phyloP scores from a whole-genome alignment of 2,329 filamentous ascomycete species.

The Colletotrichum cereale region DNA sequence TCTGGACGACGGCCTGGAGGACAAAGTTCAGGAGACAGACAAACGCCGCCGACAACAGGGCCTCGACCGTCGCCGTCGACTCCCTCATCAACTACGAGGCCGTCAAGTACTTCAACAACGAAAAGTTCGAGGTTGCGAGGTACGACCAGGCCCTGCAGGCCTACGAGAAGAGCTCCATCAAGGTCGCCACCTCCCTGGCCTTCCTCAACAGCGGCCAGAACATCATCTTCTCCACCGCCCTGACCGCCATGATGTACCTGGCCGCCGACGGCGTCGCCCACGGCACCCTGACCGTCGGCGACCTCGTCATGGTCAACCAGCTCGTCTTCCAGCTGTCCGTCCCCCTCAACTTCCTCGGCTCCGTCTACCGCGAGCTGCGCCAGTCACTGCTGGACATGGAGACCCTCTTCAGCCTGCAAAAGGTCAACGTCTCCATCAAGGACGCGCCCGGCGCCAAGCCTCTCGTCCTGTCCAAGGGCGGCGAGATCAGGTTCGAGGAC shows the following conservation, averaged over 20 bases:
- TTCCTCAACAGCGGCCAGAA: conserved; percentile 96
- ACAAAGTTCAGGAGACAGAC: conserved; percentile 96
- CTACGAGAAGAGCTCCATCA: conserved; percentile 96
- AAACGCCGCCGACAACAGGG: conserved; percentile 95
- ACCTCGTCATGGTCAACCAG: conserved; percentile 99
- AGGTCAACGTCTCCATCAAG: conserved; percentile 89
- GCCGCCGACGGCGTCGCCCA: conserved; percentile 89
- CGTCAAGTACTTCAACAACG: conserved; percentile 99
- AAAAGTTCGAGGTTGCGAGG: conserved; percentile 90
- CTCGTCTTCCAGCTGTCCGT: conserved; percentile 98
- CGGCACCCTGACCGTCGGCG: conserved; percentile 88
- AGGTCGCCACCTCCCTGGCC: conserved; percentile 92
- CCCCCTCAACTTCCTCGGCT: conserved; percentile 97
- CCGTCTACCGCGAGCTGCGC: conserved; percentile 93
- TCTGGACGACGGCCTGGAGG: conserved; percentile 95
- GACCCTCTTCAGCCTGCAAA: conserved; percentile 96
- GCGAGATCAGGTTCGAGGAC: conserved; percentile 94
- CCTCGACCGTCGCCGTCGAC: conserved; percentile 94
- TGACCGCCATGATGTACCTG: conserved; percentile 98
- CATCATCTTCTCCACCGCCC: conserved; percentile 92
- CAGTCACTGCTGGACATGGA: conserved; percentile 99
- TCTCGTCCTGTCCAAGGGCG: conserved; percentile 79
- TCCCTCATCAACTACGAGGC: conserved; percentile 99
- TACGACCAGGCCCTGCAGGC: conserved; percentile 89
- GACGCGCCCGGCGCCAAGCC: conserved; percentile 81